These are phyloP conservation scores for Zygotorulaspora mrakii DNA, from an alignment of 1,139 yeast genomes.

Conservation along the genomic window DNA sequence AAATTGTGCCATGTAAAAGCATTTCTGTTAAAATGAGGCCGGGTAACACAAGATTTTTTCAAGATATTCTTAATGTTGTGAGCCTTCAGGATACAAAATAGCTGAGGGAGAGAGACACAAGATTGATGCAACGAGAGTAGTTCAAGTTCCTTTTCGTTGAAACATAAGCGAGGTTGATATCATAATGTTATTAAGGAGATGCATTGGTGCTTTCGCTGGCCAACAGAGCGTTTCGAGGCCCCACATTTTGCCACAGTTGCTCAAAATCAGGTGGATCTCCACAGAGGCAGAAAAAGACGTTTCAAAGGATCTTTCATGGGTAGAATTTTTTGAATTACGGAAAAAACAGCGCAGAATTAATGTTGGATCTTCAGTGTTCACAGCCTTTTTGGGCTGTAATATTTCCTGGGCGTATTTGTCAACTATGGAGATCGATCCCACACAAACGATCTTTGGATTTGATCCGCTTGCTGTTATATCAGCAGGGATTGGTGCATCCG, in stretches of 20 bases:
- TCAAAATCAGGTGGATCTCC: neutral
- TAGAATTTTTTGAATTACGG: constrained; percentile 70
- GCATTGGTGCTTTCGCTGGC: neutral
- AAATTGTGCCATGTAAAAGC: too few species aligned
- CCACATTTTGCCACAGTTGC: neutral
- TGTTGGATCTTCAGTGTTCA: constrained; percentile 58
- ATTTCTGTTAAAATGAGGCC: neutral
- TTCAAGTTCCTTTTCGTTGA: too few species aligned
- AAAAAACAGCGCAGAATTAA: constrained; percentile 72
- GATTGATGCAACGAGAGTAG: too few species aligned
- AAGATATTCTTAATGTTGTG: too few species aligned
- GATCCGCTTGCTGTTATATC: constrained; percentile 80
- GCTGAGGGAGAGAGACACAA: too few species aligned
- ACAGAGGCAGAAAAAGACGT: neutral
- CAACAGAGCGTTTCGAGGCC: neutral
- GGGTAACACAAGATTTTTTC: neutral
- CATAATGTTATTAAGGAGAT: constrained; percentile 1
- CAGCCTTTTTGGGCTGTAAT: constrained; percentile 67
- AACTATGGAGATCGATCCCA: constrained; percentile 76
- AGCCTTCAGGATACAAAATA: too few species aligned
- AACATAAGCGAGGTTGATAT: too few species aligned
- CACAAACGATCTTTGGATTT: constrained; percentile 76
- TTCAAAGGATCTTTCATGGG: constrained; percentile 49
- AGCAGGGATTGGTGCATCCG: constrained; percentile 63
- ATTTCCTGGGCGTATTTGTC: constrained; percentile 74